These are phyloP conservation scores for Hawksworthiomyces lignivorus DNA, from an alignment of 2,329 filamentous ascomycete genomes.

Conservation along the genomic window DNA sequence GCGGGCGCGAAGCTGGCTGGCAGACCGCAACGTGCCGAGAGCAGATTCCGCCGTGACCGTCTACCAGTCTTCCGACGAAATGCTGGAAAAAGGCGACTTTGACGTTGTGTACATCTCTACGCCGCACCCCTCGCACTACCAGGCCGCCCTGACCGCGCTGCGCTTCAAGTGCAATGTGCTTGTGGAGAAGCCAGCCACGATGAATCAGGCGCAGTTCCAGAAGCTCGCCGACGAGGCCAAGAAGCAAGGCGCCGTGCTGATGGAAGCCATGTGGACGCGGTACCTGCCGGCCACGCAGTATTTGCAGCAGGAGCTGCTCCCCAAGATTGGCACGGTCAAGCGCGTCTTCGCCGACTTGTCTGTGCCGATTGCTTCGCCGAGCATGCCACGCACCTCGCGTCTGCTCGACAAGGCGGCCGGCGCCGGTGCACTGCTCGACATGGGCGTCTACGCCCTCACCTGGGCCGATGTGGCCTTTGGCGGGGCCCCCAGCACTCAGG, in stretches of 20 bases:
- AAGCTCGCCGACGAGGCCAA: not conserved
- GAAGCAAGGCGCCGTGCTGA: not conserved
- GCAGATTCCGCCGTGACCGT: not conserved
- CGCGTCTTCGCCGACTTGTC: conserved; percentile 1
- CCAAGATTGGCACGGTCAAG: not conserved
- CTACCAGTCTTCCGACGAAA: not conserved
- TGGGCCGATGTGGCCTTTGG: not conserved
- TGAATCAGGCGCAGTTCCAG: not conserved
- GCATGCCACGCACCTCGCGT: not conserved
- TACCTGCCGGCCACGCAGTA: not conserved
- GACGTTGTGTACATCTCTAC: not conserved
- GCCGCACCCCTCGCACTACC: not conserved
- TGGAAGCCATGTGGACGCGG: conserved; percentile 1
- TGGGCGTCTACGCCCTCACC: not conserved
- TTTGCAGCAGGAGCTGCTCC: not conserved
- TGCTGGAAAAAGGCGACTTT: not conserved
- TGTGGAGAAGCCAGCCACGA: not conserved
- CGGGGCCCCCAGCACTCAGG: no score
- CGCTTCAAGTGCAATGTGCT: not conserved
- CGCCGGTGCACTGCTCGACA: not conserved
- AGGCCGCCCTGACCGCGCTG: not conserved
- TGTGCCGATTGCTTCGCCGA: not conserved
- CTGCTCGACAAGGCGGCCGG: not conserved
- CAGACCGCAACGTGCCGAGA: no score
- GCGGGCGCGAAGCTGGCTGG: no score